Conservation (phyloP, 352 stramenopile species). For the Phytophthora sojae region DNA sequence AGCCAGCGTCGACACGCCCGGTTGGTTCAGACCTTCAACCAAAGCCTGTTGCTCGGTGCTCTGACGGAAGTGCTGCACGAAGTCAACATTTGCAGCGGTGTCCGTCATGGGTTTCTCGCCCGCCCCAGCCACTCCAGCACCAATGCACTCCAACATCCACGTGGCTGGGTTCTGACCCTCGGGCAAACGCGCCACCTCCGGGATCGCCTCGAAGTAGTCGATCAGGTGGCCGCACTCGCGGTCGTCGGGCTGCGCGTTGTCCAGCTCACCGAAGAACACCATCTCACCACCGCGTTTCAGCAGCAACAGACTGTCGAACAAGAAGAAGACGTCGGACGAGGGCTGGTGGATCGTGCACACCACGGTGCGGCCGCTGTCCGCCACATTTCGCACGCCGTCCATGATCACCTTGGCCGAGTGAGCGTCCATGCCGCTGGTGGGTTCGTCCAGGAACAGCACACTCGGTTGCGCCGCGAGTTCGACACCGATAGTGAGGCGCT, state of each 20-base stretch:
- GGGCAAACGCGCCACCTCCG: constrained; percentile 29
- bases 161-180: constrained; percentile 58
- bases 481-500: constrained; percentile 85
- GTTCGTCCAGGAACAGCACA: constrained; percentile 90
- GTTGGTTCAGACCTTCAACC: no score
- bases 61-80: constrained; percentile 29
- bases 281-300: constrained; percentile 67
- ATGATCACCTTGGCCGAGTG: constrained; percentile 87
- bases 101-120: constrained; percentile 9
- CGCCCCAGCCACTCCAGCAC: constrained; percentile 33
- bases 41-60: constrained; percentile 15
- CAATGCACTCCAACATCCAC: constrained; percentile 78
- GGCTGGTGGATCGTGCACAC: constrained; percentile 63
- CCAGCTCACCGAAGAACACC: constrained; percentile 66
- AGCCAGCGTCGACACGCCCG: no score
- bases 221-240: constrained; percentile 36
- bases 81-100: constrained; percentile 15
- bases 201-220: constrained; percentile 53
- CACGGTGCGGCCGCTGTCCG: constrained; percentile 67
- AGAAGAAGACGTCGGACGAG: constrained; percentile 32
- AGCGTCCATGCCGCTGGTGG: constrained; percentile 87
- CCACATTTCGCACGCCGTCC: constrained; percentile 82
- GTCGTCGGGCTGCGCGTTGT: constrained; percentile 11
- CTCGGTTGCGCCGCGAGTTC: constrained; percentile 87
- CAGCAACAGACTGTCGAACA: constrained; percentile 87